Evolutionary conservation across 192 early-diverging fungal species (phyloP), one percentile per base, ranked within the genome.

Genomic region (Entrophospora sp.): DNA sequence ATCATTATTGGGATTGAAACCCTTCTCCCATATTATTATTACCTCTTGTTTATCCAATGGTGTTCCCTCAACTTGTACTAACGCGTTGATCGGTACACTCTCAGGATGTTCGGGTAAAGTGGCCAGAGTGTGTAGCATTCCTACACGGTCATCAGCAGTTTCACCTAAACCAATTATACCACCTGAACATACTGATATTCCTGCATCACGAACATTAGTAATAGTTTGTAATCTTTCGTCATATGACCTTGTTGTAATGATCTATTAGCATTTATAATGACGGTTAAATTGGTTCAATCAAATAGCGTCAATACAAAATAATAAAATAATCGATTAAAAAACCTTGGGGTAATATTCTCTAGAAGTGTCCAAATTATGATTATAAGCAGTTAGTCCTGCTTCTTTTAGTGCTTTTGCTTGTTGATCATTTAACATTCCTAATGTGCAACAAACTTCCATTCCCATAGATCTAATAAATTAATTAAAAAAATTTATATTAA

Each of bases 161-260:
- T 92, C 90, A 25, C 90, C 90, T 13, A 92, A 72, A 36, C 90
- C 90, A 76, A 92, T 90, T 61, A 92, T 92, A 24, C 90, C 90
- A 34, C 90, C 90, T 6, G 85, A 87, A 75, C 90, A 92, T 30
- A 92, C 88, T 16, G 80, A 83, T 66, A 92, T 88, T 61, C 90
- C 90, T 40, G 87, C 87, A 16, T 86, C 80, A 31, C 84, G 83
- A 28, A 87, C 90, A 69, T 85, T 74, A 4, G 76, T 70, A 65
- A 92, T 83, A 7, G 90, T 92, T 42, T 82, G 73, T 32, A 92
- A 74, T 36, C 89, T 82, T 66, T 92, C 90, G 68, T 90, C 89
- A 62, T 87, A 89, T 35, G 83, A 77, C 49, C 89, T 82, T 25
- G 90, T 91, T 13, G 90, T 89, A 73, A 92, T 92, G 51, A 91